Percentiles rank a stretch among this genome's conserved stretches.
Conservation (phyloP, 1,139 yeast genomes). For the Geotrichum siamense region DNA sequence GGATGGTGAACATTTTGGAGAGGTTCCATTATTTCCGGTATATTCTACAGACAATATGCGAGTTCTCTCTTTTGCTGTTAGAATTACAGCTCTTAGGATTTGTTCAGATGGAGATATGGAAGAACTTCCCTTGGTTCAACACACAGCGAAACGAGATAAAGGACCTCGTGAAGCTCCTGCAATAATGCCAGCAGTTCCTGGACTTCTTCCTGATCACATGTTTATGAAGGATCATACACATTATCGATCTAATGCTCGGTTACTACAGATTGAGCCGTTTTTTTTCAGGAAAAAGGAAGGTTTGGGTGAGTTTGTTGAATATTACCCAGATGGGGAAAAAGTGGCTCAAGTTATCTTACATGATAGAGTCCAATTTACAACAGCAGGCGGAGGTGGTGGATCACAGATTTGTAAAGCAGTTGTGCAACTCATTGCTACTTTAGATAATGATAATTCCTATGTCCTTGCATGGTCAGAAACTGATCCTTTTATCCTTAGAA, state of each 20-base stretch:
- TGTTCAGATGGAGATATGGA: slow-evolving; percentile 12
- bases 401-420: slow-evolving; percentile 14
- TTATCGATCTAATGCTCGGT: slow-evolving; percentile 14
- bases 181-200: slow-evolving; percentile 17
- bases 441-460: slow-evolving; percentile 14
- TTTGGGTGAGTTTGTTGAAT: slow-evolving; percentile 15
- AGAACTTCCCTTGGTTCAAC: slow-evolving; percentile 16
- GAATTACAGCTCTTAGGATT: slow-evolving; percentile 16
- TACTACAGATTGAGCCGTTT: slow-evolving; percentile 13
- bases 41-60: slow-evolving; percentile 7
- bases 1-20: slow-evolving; percentile 12
- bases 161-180: slow-evolving; percentile 16
- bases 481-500: slow-evolving; percentile 15
- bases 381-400: slow-evolving; percentile 17
- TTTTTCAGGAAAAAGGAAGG: slow-evolving; percentile 10
- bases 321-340: slow-evolving; percentile 14
- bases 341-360: slow-evolving; percentile 17
- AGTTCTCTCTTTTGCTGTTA: slow-evolving; percentile 16
- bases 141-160: slow-evolving; percentile 17
- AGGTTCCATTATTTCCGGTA: slow-evolving; percentile 15
- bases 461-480: slow-evolving; percentile 19
- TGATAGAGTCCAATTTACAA: slow-evolving; percentile 18
- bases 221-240: slow-evolving; percentile 17
- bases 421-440: slow-evolving; percentile 16
- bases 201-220: slow-evolving; percentile 16